Conservation (phyloP, 768 basidiomycete genomes). For the Coprinopsis sp. region DNA sequence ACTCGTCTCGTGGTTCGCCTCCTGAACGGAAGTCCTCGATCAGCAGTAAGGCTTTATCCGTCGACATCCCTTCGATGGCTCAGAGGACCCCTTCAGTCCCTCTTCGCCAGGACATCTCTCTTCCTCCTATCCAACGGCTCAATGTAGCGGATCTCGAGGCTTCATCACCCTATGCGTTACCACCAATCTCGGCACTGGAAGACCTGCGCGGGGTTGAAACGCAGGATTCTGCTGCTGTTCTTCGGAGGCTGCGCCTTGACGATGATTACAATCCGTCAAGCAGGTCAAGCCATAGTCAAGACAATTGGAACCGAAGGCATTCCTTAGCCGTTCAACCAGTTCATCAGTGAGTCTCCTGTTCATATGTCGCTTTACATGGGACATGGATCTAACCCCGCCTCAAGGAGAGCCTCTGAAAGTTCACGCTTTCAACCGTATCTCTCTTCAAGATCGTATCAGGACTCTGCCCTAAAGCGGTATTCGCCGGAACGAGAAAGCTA, state of each 20-base stretch:
- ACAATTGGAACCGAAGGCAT: constrained; percentile 37
- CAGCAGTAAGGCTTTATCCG: constrained; percentile 22
- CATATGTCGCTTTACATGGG: neutral
- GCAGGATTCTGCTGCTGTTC: constrained; percentile 61
- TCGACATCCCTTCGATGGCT: constrained; percentile 28
- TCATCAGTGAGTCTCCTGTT: constrained; percentile 16
- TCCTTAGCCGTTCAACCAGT: constrained; percentile 37
- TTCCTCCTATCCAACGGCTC: constrained; percentile 38
- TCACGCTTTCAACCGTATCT: constrained; percentile 28
- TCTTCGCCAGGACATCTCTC: constrained; percentile 30
- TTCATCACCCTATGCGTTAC: constrained; percentile 48
- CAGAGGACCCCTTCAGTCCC: constrained; percentile 19
- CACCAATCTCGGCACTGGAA: constrained; percentile 67
- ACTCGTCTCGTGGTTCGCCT: constrained; percentile 14
- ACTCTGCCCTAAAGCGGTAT: constrained; percentile 19
- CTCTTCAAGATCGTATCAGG: constrained; percentile 22
- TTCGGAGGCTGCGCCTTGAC: constrained; percentile 57
- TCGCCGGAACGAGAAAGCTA: constrained; percentile 18
- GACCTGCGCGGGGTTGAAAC: constrained; percentile 48
- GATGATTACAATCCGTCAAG: constrained; percentile 33
- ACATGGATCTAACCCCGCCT: constrained; percentile 9
- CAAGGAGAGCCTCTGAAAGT: constrained; percentile 20
- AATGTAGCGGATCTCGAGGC: constrained; percentile 20
- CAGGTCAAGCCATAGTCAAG: constrained; percentile 18
- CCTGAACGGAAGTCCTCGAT: constrained; percentile 3